phyloP scores from a whole-genome alignment of 169 alveolate species.

The Blepharisma undulans region DNA sequence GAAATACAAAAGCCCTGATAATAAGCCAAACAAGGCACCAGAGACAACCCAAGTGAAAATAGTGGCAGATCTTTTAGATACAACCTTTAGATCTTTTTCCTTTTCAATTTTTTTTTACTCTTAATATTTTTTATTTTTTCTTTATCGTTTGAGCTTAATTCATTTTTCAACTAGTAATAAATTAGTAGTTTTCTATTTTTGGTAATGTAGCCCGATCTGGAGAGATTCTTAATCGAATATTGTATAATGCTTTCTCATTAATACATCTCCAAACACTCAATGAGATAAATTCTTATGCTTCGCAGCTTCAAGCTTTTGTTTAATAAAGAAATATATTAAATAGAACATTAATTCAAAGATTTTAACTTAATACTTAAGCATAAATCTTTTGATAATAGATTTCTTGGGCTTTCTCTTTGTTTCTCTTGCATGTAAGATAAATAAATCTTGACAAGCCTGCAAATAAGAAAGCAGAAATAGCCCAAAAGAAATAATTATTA shows the following conservation, averaged over 20 bases:
- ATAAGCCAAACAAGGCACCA: not conserved
- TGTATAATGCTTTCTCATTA: slow-evolving; percentile 3
- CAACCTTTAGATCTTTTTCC: not conserved
- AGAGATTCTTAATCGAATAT: not conserved
- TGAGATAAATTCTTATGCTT: too few species aligned
- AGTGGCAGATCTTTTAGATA: not conserved
- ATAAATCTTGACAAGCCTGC: not conserved
- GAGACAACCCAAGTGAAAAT: not conserved
- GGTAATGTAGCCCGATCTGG: slow-evolving; percentile 4
- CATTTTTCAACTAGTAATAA: not conserved
- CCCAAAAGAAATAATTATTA: not conserved
- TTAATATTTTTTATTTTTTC: not conserved
- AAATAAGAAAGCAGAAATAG: not conserved
- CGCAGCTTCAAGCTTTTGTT: too few species aligned
- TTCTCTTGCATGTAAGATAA: not conserved
- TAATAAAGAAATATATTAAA: too few species aligned
- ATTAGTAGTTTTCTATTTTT: not conserved
- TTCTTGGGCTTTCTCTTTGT: not conserved
- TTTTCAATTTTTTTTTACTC: too few species aligned
- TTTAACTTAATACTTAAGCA: not conserved
- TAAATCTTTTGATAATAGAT: not conserved
- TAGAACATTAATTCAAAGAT: too few species aligned
- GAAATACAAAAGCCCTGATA: not conserved
- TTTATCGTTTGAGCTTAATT: not conserved
- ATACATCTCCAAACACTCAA: slow-evolving; percentile 23